phyloP scores from a whole-genome alignment of 2,329 filamentous ascomycete species.

The Penicillium sp. region DNA sequence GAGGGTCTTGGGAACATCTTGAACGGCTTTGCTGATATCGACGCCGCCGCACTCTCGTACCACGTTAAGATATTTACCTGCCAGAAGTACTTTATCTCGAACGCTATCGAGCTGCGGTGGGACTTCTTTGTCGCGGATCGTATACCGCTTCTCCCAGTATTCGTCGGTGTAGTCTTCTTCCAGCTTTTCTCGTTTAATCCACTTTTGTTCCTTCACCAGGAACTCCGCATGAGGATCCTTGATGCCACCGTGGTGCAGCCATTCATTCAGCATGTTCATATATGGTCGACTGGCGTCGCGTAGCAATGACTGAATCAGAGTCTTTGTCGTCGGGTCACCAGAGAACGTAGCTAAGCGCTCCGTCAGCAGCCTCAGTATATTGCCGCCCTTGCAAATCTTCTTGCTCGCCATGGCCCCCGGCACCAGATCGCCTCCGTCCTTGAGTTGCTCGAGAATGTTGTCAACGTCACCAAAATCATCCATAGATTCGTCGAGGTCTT shows the following conservation, averaged over 20 bases:
- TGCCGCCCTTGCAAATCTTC: constrained; percentile 94
- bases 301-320: constrained; percentile 73
- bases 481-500: constrained; percentile 63
- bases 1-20: constrained; percentile 85
- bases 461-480: constrained; percentile 81
- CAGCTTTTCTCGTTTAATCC: constrained; percentile 81
- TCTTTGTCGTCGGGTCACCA: constrained; percentile 81
- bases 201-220: constrained; percentile 90
- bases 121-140: constrained; percentile 82
- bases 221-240: constrained; percentile 93
- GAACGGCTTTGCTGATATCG: constrained; percentile 81
- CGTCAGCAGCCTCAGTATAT: constrained; percentile 83
- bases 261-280: constrained; percentile 97
- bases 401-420: constrained; percentile 75
- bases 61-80: constrained; percentile 96
- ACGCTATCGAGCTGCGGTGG: constrained; percentile 86
- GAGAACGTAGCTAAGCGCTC: constrained; percentile 82
- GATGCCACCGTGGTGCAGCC: constrained; percentile 93
- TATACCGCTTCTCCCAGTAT: constrained; percentile 98
- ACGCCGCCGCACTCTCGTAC: constrained; percentile 95
- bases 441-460: constrained; percentile 83
- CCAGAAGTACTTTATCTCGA: constrained; percentile 89
- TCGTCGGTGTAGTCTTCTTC: constrained; percentile 98
- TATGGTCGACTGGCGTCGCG: constrained; percentile 89
- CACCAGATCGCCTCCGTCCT: constrained; percentile 76